Conservation (phyloP, 768 basidiomycete species). For the Amanita molliuscula region DNA sequence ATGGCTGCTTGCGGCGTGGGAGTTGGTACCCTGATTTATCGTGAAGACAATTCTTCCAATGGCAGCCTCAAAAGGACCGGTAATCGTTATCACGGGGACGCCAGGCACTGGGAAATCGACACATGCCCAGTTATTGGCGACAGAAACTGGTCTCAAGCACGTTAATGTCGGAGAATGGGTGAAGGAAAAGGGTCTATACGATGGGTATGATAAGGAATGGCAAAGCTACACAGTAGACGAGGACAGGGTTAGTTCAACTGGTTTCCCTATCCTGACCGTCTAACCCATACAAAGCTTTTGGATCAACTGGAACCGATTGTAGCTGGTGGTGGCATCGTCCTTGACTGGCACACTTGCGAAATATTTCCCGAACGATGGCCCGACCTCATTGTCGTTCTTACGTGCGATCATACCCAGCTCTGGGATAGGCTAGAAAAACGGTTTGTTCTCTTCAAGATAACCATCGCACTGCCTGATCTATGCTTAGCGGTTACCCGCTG, state of each 20-base stretch:
- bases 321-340: slow-evolving; percentile 64
- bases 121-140: slow-evolving; percentile 74
- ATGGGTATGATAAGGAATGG: slow-evolving; percentile 91
- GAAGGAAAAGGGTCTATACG: slow-evolving; percentile 72
- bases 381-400: slow-evolving; percentile 88
- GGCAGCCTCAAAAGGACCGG: slow-evolving; percentile 31
- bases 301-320: slow-evolving; percentile 78
- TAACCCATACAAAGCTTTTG: slow-evolving; percentile 45
- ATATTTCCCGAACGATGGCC: slow-evolving; percentile 94
- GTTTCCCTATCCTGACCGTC: slow-evolving; percentile 4
- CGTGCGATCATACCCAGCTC: slow-evolving; percentile 76
- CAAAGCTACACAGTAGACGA: slow-evolving; percentile 90
- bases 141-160: slow-evolving; percentile 66
- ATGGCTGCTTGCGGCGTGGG: neutral
- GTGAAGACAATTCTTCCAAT: neutral
- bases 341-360: slow-evolving; percentile 95
- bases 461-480: slow-evolving; percentile 4
- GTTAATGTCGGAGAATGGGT: slow-evolving; percentile 89
- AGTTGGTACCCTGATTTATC: neutral
- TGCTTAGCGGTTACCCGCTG: slow-evolving; percentile 64
- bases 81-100: slow-evolving; percentile 83
- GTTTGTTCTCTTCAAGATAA: slow-evolving; percentile 28
- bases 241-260: slow-evolving; percentile 61
- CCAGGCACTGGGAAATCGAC: slow-evolving; percentile 97
- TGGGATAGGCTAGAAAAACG: slow-evolving; percentile 90